Conservation (phyloP, 345 rosid genomes). For the Rhodamnia rubescens region DNA sequence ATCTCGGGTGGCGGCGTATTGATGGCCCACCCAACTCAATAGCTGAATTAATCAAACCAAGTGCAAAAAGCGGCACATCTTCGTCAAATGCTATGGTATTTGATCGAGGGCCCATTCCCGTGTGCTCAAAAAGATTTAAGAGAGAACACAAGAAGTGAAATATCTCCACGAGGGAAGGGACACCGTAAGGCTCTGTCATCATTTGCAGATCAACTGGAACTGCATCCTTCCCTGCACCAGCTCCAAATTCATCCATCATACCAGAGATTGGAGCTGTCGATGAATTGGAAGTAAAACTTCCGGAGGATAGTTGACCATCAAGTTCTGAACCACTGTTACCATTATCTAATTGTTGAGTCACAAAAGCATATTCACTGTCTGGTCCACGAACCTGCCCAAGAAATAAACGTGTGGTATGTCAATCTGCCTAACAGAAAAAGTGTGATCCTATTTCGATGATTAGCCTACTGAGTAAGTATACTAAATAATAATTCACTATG, state of each 20-base stretch:
- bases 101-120: conserved; percentile 65
- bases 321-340: conserved; percentile 58
- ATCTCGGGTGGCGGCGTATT: conserved; percentile 65
- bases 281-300: conserved; percentile 42
- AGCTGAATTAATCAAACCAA: conserved; percentile 93
- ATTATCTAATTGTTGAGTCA: conserved; percentile 60
- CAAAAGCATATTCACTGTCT: conserved; percentile 69
- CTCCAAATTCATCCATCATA: conserved; percentile 58
- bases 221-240: conserved; percentile 50
- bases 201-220: conserved; percentile 64
- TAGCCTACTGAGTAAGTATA: background rate
- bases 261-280: conserved; percentile 28
- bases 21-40: conserved; percentile 86
- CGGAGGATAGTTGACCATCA: conserved; percentile 50
- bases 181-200: conserved; percentile 90
- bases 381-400: conserved; percentile 52
- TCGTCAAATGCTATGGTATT: conserved; percentile 84
- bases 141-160: conserved; percentile 85
- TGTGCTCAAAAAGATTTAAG: conserved; percentile 66
- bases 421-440: background rate
- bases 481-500: background rate
- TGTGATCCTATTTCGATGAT: background rate
- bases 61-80: conserved; percentile 92
- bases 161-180: conserved; percentile 96
- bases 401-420: background rate